Conservation (phyloP, 495 filamentous ascomycete species). For the Penicillium salamii region DNA sequence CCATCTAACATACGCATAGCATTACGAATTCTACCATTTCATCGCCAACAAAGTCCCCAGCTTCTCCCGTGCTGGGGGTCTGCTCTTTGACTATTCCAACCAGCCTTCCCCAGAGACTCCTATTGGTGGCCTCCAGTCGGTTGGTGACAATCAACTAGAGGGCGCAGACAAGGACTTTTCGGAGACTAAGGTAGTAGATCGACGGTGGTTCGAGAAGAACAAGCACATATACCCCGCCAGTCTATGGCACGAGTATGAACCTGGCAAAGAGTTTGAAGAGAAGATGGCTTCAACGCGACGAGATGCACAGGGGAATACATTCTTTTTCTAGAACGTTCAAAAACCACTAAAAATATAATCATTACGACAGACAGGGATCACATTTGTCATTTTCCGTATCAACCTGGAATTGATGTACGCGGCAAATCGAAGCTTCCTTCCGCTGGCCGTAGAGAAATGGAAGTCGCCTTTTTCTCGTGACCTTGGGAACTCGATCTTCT, state of each 20-base stretch:
- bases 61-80: constrained; percentile 48
- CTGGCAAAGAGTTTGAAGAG: constrained; percentile 77
- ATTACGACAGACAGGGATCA: constrained; percentile 14
- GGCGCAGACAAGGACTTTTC: constrained; percentile 75
- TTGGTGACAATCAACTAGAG: constrained; percentile 57
- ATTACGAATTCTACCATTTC: constrained; percentile 96
- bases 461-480: constrained; percentile 5
- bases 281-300: constrained; percentile 63
- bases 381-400: too few relatives aligned
- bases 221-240: constrained; percentile 98
- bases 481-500: constrained; percentile 5
- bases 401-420: too few relatives aligned
- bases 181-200: constrained; percentile 91
- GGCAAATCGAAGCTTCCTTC: too few relatives aligned
- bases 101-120: constrained; percentile 40
- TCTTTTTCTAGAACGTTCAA: constrained; percentile 68
- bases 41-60: constrained; percentile 83
- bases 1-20: constrained; percentile 50
- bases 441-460: too few relatives aligned
- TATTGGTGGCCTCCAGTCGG: constrained; percentile 43
- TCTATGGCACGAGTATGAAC: constrained; percentile 93
- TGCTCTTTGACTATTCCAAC: constrained; percentile 76
- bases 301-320: constrained; percentile 84
- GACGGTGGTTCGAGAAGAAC: constrained; percentile 93
- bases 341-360: constrained; percentile 9